Evolutionary conservation across 208 protist species (phyloP), one percentile per base, ranked within the genome.

Genomic region (Wallacemonas sp.): DNA sequence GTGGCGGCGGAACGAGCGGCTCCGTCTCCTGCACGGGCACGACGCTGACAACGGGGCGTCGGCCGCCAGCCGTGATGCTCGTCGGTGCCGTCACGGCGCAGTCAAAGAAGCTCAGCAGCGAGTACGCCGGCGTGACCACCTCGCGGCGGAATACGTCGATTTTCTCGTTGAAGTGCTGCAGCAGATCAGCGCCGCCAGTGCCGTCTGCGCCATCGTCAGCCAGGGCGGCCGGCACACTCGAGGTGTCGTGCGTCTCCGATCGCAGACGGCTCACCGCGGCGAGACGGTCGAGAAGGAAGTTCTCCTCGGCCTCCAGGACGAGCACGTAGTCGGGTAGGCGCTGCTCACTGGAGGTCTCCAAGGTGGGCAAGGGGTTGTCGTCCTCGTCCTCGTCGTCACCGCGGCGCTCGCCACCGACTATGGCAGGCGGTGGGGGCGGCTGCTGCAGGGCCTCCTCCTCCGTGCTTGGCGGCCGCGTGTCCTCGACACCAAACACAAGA

Each of bases 321-420:
- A 98, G 57, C 11, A 96, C 80, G 70, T 87, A 81, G 43, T 92
- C 81, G 19, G 92, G 92, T 49, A 95, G 64, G 2, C 81, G 74
- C 21, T 48, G 54, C 34, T 93, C 87, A 32, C 75, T 78, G 27
- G 79, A 80, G 11, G 64, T 47, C 65, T 90, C 88, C 43, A 63
- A 69, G 12, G 68, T 54, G 9, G 70, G 63, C 0, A 68, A 54
- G 24, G 58, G 41, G n/a, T 65, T 72, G 8, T 24, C 62, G 2
- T 48, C 47, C 9, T 74, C 58, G 16, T 65, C 41, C n/a, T 61
- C 68, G 12, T 48, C 71, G 39, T 68, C 58, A 19, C 30, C 67
- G 38, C 2, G 8, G 24, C 44, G 47, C 47, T 67, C 29, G 0
- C 27, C 46, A 39, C 48, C 17, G 12, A 29, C 3, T 19, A 36